Evolutionary conservation across 2,329 filamentous ascomycete species (phyloP).

Genomic region (Aschersonia sp.): DNA sequence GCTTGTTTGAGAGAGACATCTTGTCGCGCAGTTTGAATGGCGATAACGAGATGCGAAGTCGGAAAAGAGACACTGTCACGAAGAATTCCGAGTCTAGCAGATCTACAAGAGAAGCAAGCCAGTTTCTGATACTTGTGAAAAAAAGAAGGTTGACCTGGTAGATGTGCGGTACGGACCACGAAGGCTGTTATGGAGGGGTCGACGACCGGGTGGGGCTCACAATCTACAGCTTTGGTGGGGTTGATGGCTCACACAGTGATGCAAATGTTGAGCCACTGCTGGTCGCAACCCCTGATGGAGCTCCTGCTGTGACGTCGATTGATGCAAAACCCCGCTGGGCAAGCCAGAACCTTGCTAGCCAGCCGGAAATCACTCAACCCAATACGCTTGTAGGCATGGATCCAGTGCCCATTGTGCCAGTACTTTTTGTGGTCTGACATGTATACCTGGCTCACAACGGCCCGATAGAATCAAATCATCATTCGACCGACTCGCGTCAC

Average conservation of each 20-base stretch:
- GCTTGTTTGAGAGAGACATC: conserved; percentile 99
- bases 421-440: not conserved
- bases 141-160: not conserved
- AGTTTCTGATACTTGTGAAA: too few species aligned
- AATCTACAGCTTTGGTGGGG: not conserved
- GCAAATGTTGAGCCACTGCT: not conserved
- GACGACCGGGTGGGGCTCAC: not conserved
- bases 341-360: conserved; percentile 1
- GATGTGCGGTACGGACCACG: not conserved
- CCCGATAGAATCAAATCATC: not conserved
- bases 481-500: not conserved
- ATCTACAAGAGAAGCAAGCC: too few species aligned
- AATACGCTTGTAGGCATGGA: not conserved
- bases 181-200: not conserved
- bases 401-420: not conserved
- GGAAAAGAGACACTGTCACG: not conserved
- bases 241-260: not conserved
- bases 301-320: not conserved
- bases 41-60: not conserved
- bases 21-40: conserved; percentile 15
- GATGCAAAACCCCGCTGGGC: not conserved
- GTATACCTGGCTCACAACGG: not conserved
- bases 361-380: not conserved
- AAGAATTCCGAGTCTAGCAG: not conserved
- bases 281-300: not conserved